Evolutionary conservation across 2,329 filamentous ascomycete species (phyloP), one percentile per base, ranked within the genome.

Genomic region (Penicillium sp.): DNA sequence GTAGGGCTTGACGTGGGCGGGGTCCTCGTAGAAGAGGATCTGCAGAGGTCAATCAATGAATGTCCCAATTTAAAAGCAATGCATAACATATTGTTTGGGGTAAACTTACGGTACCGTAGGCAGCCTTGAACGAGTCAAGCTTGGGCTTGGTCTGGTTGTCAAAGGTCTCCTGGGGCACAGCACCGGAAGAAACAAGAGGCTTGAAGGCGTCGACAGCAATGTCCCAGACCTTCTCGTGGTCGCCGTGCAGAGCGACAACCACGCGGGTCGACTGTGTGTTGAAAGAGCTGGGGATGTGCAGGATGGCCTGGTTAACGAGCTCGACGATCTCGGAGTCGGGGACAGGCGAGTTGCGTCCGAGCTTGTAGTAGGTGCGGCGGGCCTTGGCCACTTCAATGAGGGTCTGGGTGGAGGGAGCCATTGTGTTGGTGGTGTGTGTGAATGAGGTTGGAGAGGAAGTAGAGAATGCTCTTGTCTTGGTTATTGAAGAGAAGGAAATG

Each of bases 151-250:
- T 77, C 52, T 63, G 65, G 18, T 66, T 71, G 68, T 83, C 75
- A 78, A 83, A 91, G 60, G 77, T 69, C 16, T 87, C 86, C 64
- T 76, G 64, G 0, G 70, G 63, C 12, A 74, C 59, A 2, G 62
- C 59, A 26, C 71, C 80, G 3, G 74, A 79, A 28, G 88, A 84
- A 23, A 94, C 85, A 58, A 91, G 82, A 21, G 79, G 77, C 77
- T 87, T 85, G 58, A 93, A 79, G 53, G 81, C 75, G 26, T 86
- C 83, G 59, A 78, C 74, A 55, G 85, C 81, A 59, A 91, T 79
- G 70, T 90, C 86, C 93, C 92, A 97, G 65, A 96, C 84, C 77
- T 89, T 88, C 66, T 91, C 86, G 79, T 97, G 92, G 74, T 96
- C 89, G 60, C 82, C 83, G 67, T 88, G 87, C 67, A 94, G 81